Base-by-base conservation (phyloP, 108 stramenopile genomes). In the Nitzschia putrida region DNA sequence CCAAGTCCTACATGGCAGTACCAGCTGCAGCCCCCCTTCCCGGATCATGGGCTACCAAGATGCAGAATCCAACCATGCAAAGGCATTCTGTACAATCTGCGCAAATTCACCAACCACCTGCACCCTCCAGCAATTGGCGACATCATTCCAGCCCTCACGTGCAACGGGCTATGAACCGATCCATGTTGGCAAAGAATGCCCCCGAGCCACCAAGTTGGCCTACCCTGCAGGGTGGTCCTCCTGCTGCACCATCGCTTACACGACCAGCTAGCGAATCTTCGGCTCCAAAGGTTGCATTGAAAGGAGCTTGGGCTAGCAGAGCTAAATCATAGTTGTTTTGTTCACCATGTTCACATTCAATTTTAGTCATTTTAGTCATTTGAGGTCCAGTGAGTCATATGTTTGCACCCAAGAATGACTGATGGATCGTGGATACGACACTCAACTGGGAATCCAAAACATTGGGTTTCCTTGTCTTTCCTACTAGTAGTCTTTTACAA, bases 121-220 rank as follows among this genome's bases (percentile, higher is more conserved):
- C 65, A 16, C 74, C 74, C 8, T 72, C 74, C 11, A 74, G 66
- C 47, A 64, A 81, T 61, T 81, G 80, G 80, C 41, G 80, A n/a
- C 16, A 55, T n/a, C 80, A 81, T 45, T 26, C 61, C 7, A 53
- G 56, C 8, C 66, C 69, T 22, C 70, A 69, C 49, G 59, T 79
- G 10, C 59, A 37, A 47, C 68, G 72, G 12, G 71, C 68, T 23
- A 53, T 75, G 14, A 55, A 73, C 10, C 60, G 71, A 14, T 60
- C 71, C 13, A 51, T 41, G 25, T 37, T 22, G 47, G 47, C 18
- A 18, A 18, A 16, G 47, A 49, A 49, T 26, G 34, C 25, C 22
- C 23, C 41, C 16, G 59, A 23, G 22, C 50, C 49, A 3, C 39
- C 29, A 38, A 13, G 18, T 8, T 73, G 66, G 66, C 78, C 78